Percentiles rank a stretch among this genome's conserved stretches.
These are phyloP conservation scores for Ramicandelaber brevisporus DNA, from an alignment of 192 early-diverging fungal genomes.

Conservation along the genomic window DNA sequence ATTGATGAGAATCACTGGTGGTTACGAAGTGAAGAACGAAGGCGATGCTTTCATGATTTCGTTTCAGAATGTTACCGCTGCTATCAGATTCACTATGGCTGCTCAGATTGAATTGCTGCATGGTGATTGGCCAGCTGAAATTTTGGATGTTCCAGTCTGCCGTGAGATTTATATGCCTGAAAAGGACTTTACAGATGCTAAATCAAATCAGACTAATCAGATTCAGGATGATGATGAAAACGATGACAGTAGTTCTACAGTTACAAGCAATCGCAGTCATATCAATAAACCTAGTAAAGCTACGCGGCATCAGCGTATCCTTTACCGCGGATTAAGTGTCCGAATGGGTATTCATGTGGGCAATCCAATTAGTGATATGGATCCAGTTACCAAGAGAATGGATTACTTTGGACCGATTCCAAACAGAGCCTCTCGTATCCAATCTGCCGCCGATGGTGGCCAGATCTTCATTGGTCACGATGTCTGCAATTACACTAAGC, in stretches of 20 bases:
- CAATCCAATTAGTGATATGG: slow-evolving; percentile 56
- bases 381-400: slow-evolving; percentile 77
- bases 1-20: slow-evolving; percentile 50
- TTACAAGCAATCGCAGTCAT: neutral
- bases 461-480: slow-evolving; percentile 73
- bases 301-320: no score
- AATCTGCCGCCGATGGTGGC: slow-evolving; percentile 65
- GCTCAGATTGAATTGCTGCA: slow-evolving; percentile 56
- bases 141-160: slow-evolving; percentile 50
- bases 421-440: slow-evolving; percentile 62
- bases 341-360: slow-evolving; percentile 91
- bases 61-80: slow-evolving; percentile 54
- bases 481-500: slow-evolving; percentile 31
- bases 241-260: slow-evolving; percentile 2
- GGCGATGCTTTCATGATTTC: slow-evolving; percentile 88
- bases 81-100: slow-evolving; percentile 67
- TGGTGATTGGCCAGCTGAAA: slow-evolving; percentile 71
- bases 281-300: no score
- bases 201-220: neutral
- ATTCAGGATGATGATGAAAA: slow-evolving; percentile 1
- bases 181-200: slow-evolving; percentile 10
- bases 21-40: slow-evolving; percentile 90
- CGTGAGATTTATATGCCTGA: slow-evolving; percentile 35
- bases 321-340: slow-evolving; percentile 69
- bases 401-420: slow-evolving; percentile 92